Evolutionary conservation across 2,329 filamentous ascomycete genomes (phyloP), one percentile per base, ranked within the genome.

Genomic region (Chaetothyriales sp.): DNA sequence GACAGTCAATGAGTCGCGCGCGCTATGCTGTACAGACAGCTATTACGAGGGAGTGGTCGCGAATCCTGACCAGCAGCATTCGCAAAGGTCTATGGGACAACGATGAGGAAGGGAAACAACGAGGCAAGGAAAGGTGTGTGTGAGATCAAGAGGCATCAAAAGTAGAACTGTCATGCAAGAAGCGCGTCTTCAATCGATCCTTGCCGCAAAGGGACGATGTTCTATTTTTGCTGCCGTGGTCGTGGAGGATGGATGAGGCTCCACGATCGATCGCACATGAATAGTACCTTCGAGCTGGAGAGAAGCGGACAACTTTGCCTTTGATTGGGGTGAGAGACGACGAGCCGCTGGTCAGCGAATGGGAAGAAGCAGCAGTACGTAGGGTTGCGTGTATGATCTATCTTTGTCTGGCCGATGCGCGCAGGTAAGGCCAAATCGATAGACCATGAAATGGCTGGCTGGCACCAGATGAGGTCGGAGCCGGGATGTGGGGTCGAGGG

Each of bases 11-110:
- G 28, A 49, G 29, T 7, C 44, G 29, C 51, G 52, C 46, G 45
- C 44, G 57, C 52, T 54, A 56, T 44, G 56, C 49, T 51, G 22
- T 20, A 25, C 37, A n/a, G 15, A 33, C 20, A 49, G 49, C 44
- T 60, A 58, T 60, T 60, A 60, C 52, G 55, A 60, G 55, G 50
- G 56, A 56, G 58, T 53, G 62, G 64, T 61, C 56, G 64, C 62
- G 67, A 69, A 69, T 64, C 66, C 67, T 65, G 62, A 60, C 68
- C 67, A 64, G 67, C 67, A 69, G 67, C 62, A 61, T 66, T 63
- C 62, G 61, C 63, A 15, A 40, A 61, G 47, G 57, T 66, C 62
- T 66, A 64, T 61, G 58, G 59, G 63, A 62, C 60, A 58, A 62
- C 56, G 51, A 56, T 51, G 53, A 58, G 52, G 55, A 56, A 44